phyloP scores from a whole-genome alignment of 345 rosid species.

The Clausena lansium region DNA sequence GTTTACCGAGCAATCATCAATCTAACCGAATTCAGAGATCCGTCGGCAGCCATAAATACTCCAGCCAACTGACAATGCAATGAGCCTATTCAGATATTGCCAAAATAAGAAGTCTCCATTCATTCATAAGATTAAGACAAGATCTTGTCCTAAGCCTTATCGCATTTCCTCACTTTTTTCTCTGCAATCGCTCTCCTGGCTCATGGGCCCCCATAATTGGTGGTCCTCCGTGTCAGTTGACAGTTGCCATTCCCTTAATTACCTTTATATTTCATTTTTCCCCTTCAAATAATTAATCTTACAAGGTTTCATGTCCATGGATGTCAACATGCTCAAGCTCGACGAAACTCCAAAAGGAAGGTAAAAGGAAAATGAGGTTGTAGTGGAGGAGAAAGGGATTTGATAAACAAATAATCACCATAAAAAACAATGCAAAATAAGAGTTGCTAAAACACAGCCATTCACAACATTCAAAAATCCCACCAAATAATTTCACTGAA shows the following conservation, averaged over 20 bases:
- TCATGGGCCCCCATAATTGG: neutral
- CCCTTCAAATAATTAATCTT: too few relatives aligned
- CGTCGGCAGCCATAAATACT: too few relatives aligned
- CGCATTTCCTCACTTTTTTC: neutral
- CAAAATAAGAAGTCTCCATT: neutral
- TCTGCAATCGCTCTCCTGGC: neutral
- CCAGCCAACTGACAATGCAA: too few relatives aligned
- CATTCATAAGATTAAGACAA: neutral
- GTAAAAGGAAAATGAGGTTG: neutral
- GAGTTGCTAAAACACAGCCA: neutral
- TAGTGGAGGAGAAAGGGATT: neutral
- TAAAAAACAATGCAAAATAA: neutral
- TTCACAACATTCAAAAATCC: conserved; percentile 7
- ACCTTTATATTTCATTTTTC: neutral
- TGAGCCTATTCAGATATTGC: too few relatives aligned
- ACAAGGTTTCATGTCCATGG: too few relatives aligned
- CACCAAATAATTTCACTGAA: neutral
- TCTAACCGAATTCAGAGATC: neutral
- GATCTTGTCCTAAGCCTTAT: neutral
- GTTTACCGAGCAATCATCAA: neutral
- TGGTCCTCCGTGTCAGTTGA: neutral
- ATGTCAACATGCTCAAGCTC: neutral
- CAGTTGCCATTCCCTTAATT: too few relatives aligned
- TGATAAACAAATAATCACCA: neutral
- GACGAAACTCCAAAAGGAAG: neutral